Evolutionary conservation across 1,139 yeast genomes (phyloP), one percentile per base, ranked within the genome.

Genomic region (Lodderomyces pseudojiufengensis): DNA sequence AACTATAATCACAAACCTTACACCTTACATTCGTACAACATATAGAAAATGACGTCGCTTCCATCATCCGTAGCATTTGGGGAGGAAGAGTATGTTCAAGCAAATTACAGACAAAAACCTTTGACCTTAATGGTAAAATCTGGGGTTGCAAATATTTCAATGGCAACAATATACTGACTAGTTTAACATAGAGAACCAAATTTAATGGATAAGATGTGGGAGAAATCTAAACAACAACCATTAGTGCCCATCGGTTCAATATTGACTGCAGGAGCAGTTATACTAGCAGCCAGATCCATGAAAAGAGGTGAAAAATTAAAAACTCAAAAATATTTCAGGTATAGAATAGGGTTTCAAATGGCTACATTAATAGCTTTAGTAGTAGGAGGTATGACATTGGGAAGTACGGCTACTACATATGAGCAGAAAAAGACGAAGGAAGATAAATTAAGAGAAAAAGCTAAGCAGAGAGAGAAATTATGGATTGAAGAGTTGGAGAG

Each of bases 401-500:
- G 80, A 46, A 59, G 54, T 23, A 18, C 20, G 5, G 74, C 68
- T 41, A 45, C 64, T 3, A 44, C 63, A 3, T 48, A 42, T 8
- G 60, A 59, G 38, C 61, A 65, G 42, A 65, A 72, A 51, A 69
- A 74, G 51, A 54, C 79, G 13, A 71, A 75, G 38, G 87, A 80
- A 49, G 87, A 80, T 28, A 58, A 67, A 45, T 67, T 78, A 53
- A 69, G 78, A 44, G 85, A 73, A 57, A 84, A 75, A 77, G 95
- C 97, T 28, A 84, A 83, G 57, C 64, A 77, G 52, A 79, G 97
- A 65, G 96, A 88, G 54, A 70, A 68, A 50, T 57, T 88, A 50
- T 88, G 97, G 97, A 83, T 88, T 46, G 88, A 85, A 54, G 97
- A 88, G 57, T 71, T 88, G 55, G 76, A 88, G 55, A 76, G 95